Conservation (phyloP, 441 rosid genomes). For the Monsonia emarginata region DNA sequence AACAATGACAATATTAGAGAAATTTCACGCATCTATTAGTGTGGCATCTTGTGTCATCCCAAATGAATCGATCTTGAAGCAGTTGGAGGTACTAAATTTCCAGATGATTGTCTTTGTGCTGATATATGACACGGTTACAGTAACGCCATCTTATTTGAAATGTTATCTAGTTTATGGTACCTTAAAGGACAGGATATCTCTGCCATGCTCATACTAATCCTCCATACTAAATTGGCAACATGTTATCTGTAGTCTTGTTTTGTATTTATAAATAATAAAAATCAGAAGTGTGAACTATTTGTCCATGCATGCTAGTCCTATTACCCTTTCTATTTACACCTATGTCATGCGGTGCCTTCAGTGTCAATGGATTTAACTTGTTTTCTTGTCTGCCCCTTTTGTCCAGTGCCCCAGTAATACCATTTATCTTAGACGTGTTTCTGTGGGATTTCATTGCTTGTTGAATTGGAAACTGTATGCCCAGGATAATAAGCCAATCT, state of each 20-base stretch:
- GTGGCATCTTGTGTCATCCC: slow-evolving; percentile 54
- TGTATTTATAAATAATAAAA: not conserved
- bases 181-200: not conserved
- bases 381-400: not conserved
- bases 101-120: slow-evolving; percentile 1
- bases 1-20: slow-evolving; percentile 44
- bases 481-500: not conserved
- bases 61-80: slow-evolving; percentile 53
- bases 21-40: slow-evolving; percentile 38
- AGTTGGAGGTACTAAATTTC: slow-evolving; percentile 60
- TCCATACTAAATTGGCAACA: not conserved
- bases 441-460: not conserved
- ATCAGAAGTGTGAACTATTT: not conserved
- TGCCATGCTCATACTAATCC: not conserved
- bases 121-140: not conserved
- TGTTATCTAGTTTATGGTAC: not conserved
- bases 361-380: not conserved
- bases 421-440: not conserved
- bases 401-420: not conserved
- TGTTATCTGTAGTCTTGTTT: not conserved
- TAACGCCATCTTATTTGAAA: not conserved
- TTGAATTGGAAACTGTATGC: not conserved
- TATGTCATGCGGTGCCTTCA: not conserved
- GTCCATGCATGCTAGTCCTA: not conserved
- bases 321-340: not conserved